Base-by-base conservation (phyloP, 768 basidiomycete genomes). In the Phylloporus rhodoxanthus region DNA sequence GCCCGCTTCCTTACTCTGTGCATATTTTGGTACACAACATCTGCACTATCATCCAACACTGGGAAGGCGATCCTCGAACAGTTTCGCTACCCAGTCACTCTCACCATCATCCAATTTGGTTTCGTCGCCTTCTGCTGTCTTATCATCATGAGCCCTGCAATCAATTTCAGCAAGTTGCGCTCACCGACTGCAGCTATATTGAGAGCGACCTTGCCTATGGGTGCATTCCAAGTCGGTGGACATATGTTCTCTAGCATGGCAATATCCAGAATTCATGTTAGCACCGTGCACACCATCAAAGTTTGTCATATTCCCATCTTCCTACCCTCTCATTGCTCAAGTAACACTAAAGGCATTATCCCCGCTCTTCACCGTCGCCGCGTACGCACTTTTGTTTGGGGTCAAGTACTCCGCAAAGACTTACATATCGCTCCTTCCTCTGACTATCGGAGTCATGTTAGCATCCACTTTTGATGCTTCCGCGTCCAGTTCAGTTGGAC, bases 281-380 rank as follows among this genome's bases (percentile, higher is more conserved):
- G 89, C 72, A 99, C 96, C 0, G 93, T 97, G 13, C 96, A 99
- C 67, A 98, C 95, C 41, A 97, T 98, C 70, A 99, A 99, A 84
- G 95, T 95, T 77, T 43, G 41, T 43, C 33, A 10, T 9, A 48
- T 26, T 33, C 29, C 44, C 25, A 14, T 34, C 26, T 43, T 47
- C 15, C 47, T 10, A 7, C 48, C 17, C 38, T 17, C 32, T 43
- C 26, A 36, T 48, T 25, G n/a, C 44, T 53, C 38, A 48, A 47
- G 37, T 49, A 11, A 30, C 17, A 23, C 34, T 44, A 6, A 57
- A 98, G 96, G 96, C 96, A 0, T 72, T 98, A 37, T 97, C 96
- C 0, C 96, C 96, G 0, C 75, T 98, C 23, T 97, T 98, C 73
- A 99, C 96, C 2, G 96, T 99, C 21, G 84, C 87, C 7, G 92